Conservation (phyloP, 495 filamentous ascomycete genomes). For the Talaromyces stipitatus region DNA sequence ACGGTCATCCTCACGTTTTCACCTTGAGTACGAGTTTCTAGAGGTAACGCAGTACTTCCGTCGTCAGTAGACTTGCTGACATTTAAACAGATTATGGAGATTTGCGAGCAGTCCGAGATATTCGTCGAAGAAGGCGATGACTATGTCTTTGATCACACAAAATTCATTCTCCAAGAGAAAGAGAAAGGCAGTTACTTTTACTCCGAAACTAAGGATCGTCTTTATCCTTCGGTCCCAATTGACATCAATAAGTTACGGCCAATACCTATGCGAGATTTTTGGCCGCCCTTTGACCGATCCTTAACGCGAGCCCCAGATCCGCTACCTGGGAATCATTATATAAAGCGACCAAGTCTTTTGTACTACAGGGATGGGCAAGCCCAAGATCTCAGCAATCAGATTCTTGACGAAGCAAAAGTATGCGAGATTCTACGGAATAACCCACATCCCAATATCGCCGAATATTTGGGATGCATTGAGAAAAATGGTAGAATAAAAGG, state of each 20-base stretch:
- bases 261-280: neutral
- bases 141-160: neutral
- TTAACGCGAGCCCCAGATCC: neutral
- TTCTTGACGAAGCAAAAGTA: constrained; percentile 16
- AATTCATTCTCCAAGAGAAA: neutral
- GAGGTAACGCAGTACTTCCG: too few species aligned
- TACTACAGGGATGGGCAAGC: constrained; percentile 10
- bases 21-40: too few species aligned
- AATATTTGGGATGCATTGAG: constrained; percentile 26
- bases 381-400: constrained; percentile 12
- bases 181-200: neutral
- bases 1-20: too few species aligned
- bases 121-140: neutral
- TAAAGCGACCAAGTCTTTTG: constrained; percentile 21
- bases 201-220: neutral
- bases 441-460: constrained; percentile 31
- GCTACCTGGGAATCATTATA: constrained; percentile 4
- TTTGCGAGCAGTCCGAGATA: neutral
- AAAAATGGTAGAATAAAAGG: constrained; percentile 25
- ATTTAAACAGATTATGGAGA: neutral
- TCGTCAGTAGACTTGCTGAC: too few species aligned
- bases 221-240: neutral
- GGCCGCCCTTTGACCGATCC: neutral
- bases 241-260: neutral
- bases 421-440: constrained; percentile 25